A percentile compares a stretch with the other conserved stretches of the same genome.
Evolutionary conservation across 2,329 filamentous ascomycete genomes (phyloP).

Genomic region (Amesomyces nigricolor): DNA sequence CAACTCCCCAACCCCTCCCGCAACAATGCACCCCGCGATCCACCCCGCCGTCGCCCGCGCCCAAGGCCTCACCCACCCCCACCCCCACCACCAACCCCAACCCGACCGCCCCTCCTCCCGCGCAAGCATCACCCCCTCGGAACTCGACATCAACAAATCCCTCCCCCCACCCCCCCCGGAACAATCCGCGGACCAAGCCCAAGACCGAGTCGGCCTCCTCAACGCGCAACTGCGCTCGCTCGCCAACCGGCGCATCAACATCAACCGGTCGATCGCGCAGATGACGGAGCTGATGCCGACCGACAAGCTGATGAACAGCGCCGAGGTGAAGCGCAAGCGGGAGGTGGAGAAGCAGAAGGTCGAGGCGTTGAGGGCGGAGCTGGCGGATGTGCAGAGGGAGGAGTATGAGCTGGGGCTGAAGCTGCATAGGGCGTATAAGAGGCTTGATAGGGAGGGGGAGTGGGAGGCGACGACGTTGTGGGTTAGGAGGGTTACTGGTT

Average conservation of each 20-base stretch:
- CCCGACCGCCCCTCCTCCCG: slow-evolving; percentile 31
- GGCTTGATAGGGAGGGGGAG: slow-evolving; percentile 60
- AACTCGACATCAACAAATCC: slow-evolving; percentile 44
- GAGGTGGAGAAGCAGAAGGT: slow-evolving; percentile 60
- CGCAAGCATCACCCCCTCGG: slow-evolving; percentile 16
- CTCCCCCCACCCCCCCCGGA: slow-evolving; percentile 59
- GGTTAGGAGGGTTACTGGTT: slow-evolving; percentile 67
- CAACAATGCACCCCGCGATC: slow-evolving; percentile 9
- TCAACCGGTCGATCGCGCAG: slow-evolving; percentile 66
- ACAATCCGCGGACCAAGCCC: slow-evolving; percentile 39
- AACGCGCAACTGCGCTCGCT: slow-evolving; percentile 61
- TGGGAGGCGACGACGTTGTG: slow-evolving; percentile 66
- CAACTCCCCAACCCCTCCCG: not conserved
- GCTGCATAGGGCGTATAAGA: slow-evolving; percentile 68
- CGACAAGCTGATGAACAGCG: slow-evolving; percentile 61
- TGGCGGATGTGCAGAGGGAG: slow-evolving; percentile 67
- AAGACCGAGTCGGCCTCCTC: slow-evolving; percentile 61
- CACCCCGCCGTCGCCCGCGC: slow-evolving; percentile 18
- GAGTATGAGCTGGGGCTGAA: slow-evolving; percentile 74
- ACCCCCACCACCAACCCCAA: not conserved
- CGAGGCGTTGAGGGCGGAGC: slow-evolving; percentile 57
- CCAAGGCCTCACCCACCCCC: slow-evolving; percentile 3
- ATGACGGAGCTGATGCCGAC: slow-evolving; percentile 73
- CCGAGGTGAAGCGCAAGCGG: slow-evolving; percentile 53
- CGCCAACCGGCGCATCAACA: slow-evolving; percentile 62